These are phyloP conservation scores for Ustilago cynodontis DNA, from an alignment of 1,284 basidiomycete genomes.

Conservation along the genomic window DNA sequence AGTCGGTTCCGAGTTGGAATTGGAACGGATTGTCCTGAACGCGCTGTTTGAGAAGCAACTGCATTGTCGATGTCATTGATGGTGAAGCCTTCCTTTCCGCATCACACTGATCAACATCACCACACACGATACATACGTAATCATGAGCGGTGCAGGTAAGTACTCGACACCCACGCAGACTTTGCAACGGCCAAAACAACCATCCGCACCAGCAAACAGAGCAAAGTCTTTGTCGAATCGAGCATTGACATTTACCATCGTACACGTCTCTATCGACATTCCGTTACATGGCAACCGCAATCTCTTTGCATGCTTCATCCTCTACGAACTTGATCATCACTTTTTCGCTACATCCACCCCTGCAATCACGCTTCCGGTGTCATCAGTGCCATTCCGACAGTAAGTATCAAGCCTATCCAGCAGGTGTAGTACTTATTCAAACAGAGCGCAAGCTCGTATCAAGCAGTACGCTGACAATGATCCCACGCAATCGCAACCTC, in stretches of 20 bases:
- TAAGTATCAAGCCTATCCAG: constrained; percentile 15
- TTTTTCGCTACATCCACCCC: too few species aligned
- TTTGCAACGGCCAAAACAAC: neutral
- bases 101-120: constrained; percentile 31
- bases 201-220: neutral
- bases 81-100: neutral
- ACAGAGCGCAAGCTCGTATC: neutral
- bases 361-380: neutral
- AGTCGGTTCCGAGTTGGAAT: constrained; percentile 41
- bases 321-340: neutral
- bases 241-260: constrained; percentile 13
- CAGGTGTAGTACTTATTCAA: neutral
- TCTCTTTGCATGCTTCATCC: neutral
- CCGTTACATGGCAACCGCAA: neutral
- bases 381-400: constrained; percentile 54
- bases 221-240: neutral
- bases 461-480: constrained; percentile 8
- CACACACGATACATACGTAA: constrained; percentile 18
- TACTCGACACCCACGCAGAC: neutral
- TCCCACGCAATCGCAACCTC: neutral
- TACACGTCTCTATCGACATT: neutral
- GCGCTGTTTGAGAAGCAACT: constrained; percentile 7
- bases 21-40: constrained; percentile 22
- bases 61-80: neutral
- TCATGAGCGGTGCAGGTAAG: constrained; percentile 52